Percentiles rank a stretch among this genome's conserved stretches.
Conservation (phyloP, 1,284 basidiomycete species). For the Xerocomus minutiporus region DNA sequence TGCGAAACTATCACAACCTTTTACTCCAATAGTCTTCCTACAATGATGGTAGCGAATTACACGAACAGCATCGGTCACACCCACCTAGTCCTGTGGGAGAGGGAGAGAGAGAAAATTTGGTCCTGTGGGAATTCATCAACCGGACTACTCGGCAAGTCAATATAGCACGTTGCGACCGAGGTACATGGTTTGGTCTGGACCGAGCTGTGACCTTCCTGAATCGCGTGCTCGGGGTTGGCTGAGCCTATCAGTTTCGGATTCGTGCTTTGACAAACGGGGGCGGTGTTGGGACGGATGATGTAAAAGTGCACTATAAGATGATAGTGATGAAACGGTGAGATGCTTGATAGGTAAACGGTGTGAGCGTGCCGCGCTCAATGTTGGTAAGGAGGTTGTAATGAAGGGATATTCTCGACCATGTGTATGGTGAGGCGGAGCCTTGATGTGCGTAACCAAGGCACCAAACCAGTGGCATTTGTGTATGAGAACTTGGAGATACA, state of each 20-base stretch:
- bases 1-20: neutral
- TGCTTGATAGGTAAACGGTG: neutral
- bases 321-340: neutral
- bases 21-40: neutral
- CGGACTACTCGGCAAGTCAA: neutral
- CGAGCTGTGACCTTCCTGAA: neutral
- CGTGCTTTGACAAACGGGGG: neutral
- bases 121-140: neutral
- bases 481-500: neutral
- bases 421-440: neutral
- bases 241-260: neutral
- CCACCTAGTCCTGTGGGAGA: neutral
- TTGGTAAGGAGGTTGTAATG: neutral
- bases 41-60: neutral
- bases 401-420: neutral
- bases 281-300: neutral
- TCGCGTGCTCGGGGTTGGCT: neutral
- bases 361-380: neutral
- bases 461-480: neutral
- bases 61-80: neutral
- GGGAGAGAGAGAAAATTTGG: neutral
- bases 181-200: neutral
- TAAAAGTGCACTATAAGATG: neutral
- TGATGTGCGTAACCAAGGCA: neutral
- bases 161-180: neutral